A percentile compares a stretch with the other conserved stretches of the same genome.
phyloP scores from a whole-genome alignment of 768 basidiomycete genomes.

The Kwoniella pini region DNA sequence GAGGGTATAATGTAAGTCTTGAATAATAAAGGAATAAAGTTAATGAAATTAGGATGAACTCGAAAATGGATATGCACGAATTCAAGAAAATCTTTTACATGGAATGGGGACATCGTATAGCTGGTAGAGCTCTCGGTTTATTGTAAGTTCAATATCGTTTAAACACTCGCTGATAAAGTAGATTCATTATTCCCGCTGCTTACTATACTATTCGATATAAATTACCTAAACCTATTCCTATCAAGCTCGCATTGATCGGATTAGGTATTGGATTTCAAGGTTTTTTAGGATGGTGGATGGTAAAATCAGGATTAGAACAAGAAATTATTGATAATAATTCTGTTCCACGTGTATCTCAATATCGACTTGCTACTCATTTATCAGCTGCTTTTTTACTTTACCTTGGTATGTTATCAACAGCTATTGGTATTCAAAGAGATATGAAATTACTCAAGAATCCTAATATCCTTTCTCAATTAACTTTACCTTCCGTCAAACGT shows the following conservation, averaged over 20 bases:
- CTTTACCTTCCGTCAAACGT: constrained; percentile 59
- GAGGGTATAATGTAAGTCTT: constrained; percentile 86
- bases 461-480: constrained; percentile 8
- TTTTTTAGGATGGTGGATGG: constrained; percentile 98
- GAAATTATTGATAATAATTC: constrained; percentile 75
- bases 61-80: constrained; percentile 78
- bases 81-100: constrained; percentile 97
- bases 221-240: constrained; percentile 66
- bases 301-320: constrained; percentile 89
- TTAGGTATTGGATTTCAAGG: constrained; percentile 88
- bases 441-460: constrained; percentile 60
- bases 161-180: constrained; percentile 30
- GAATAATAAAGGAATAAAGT: background rate
- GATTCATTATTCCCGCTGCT: constrained; percentile 77
- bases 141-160: constrained; percentile 35
- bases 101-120: constrained; percentile 96
- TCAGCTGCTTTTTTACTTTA: constrained; percentile 91
- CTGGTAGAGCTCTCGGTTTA: constrained; percentile 69
- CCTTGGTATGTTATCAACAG: constrained; percentile 83
- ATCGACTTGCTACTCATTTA: constrained; percentile 90
- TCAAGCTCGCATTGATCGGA: constrained; percentile 71
- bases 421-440: constrained; percentile 73
- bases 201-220: constrained; percentile 75
- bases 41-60: constrained; percentile 70
- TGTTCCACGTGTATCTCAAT: constrained; percentile 94